Evolutionary conservation across 257 asterid genomes (phyloP).

Genomic region (Solanum peruvianum): DNA sequence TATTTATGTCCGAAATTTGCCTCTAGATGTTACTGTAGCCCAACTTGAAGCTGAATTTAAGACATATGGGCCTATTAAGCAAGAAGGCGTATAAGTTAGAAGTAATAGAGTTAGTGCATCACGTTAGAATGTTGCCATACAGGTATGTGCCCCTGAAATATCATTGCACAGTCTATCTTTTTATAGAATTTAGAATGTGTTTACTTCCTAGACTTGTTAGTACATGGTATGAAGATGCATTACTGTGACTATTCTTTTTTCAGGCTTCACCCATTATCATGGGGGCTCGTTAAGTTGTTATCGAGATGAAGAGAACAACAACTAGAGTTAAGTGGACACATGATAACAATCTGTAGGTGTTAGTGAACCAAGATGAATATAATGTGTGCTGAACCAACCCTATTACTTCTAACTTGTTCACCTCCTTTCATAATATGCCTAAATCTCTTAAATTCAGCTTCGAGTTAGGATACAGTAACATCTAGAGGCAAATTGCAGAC

Average conservation of each 20-base stretch:
- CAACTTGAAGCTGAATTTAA: slow-evolving; percentile 69
- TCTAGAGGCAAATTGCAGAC: slow-evolving; percentile 65
- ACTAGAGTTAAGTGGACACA: slow-evolving; percentile 1
- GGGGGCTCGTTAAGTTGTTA: too few species aligned
- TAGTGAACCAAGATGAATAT: not conserved
- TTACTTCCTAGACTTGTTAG: too few species aligned
- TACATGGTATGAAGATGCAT: too few species aligned
- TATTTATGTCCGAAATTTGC: slow-evolving; percentile 70
- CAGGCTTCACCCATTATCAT: too few species aligned
- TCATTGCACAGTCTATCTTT: too few species aligned
- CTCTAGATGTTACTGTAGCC: slow-evolving; percentile 42
- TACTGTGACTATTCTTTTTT: too few species aligned
- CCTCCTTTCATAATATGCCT: slow-evolving; percentile 69
- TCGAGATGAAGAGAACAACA: too few species aligned
- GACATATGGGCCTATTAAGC: slow-evolving; percentile 68
- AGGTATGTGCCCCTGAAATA: too few species aligned
- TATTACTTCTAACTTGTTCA: slow-evolving; percentile 76
- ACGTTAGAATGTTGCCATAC: too few species aligned
- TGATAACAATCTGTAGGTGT: not conserved
- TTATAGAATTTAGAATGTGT: too few species aligned
- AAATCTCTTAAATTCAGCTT: slow-evolving; percentile 57
- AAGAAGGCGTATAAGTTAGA: slow-evolving; percentile 79
- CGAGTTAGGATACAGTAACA: slow-evolving; percentile 53
- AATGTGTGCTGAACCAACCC: slow-evolving; percentile 30
- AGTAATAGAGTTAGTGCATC: slow-evolving; percentile 55